These are phyloP conservation scores for Saccharomycopsis sp. DNA, from an alignment of 805 yeast genomes.

Conservation along the genomic window DNA sequence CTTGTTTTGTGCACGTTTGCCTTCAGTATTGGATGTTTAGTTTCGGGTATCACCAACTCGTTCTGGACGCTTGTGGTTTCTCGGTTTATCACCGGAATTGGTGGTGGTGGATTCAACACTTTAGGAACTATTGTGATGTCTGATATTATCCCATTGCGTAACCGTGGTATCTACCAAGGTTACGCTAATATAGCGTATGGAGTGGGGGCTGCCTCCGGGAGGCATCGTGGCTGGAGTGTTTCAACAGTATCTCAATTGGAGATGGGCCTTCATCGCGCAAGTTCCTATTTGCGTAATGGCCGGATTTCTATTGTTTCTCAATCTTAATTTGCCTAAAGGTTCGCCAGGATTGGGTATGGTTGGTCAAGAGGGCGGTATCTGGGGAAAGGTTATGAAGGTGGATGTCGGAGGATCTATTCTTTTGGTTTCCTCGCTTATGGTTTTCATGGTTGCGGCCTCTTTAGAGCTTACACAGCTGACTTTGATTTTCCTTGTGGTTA, in stretches of 20 bases:
- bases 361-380: slow-evolving; percentile 33
- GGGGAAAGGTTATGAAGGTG: slow-evolving; percentile 47
- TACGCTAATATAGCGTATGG: slow-evolving; percentile 68
- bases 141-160: slow-evolving; percentile 68
- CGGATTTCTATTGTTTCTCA: slow-evolving; percentile 33
- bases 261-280: slow-evolving; percentile 50
- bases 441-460: slow-evolving; percentile 60
- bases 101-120: slow-evolving; percentile 85
- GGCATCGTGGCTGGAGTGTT: slow-evolving; percentile 56
- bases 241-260: slow-evolving; percentile 55
- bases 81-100: slow-evolving; percentile 74
- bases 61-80: slow-evolving; percentile 41
- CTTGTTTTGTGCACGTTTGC: slow-evolving; percentile 35
- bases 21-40: slow-evolving; percentile 41
- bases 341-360: slow-evolving; percentile 49
- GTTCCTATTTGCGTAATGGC: slow-evolving; percentile 43
- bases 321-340: slow-evolving; percentile 38
- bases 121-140: slow-evolving; percentile 69
- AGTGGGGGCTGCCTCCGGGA: slow-evolving; percentile 64
- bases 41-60: slow-evolving; percentile 33
- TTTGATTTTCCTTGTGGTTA: slow-evolving; percentile 32
- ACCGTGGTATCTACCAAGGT: slow-evolving; percentile 77
- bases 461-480: slow-evolving; percentile 45
- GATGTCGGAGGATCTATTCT: slow-evolving; percentile 61
- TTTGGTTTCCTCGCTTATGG: slow-evolving; percentile 50